These are phyloP conservation scores for Fusarium tupiense DNA, from an alignment of 2,329 filamentous ascomycete species.

Conservation along the genomic window DNA sequence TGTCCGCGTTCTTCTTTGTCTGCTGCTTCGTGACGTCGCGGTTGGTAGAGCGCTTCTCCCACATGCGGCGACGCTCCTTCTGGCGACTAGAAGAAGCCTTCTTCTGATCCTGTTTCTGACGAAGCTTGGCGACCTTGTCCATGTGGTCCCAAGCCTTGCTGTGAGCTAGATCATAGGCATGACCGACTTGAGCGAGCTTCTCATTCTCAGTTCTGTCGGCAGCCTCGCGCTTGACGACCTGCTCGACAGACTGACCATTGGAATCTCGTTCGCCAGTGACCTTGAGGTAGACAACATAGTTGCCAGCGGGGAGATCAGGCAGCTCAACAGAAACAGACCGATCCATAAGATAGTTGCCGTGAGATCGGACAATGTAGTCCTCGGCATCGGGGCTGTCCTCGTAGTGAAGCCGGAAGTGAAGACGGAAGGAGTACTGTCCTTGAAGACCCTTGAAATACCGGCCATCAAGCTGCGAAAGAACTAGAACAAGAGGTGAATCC, in stretches of 20 bases:
- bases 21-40: slow-evolving; percentile 55
- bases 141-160: slow-evolving; percentile 64
- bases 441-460: slow-evolving; percentile 70
- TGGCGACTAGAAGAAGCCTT: slow-evolving; percentile 59
- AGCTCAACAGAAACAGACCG: slow-evolving; percentile 69
- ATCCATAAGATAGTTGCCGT: slow-evolving; percentile 67
- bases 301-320: slow-evolving; percentile 62
- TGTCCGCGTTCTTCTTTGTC: slow-evolving; percentile 51
- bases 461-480: slow-evolving; percentile 69
- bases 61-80: slow-evolving; percentile 58
- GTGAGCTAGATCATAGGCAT: slow-evolving; percentile 69
- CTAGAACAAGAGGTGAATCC: slow-evolving; percentile 66
- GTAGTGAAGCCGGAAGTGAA: slow-evolving; percentile 62
- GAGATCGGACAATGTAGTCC: slow-evolving; percentile 68
- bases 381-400: slow-evolving; percentile 61
- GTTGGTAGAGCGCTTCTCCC: slow-evolving; percentile 59
- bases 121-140: slow-evolving; percentile 59
- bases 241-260: slow-evolving; percentile 58
- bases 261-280: slow-evolving; percentile 61
- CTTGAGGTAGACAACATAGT: slow-evolving; percentile 67
- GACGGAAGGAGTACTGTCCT: slow-evolving; percentile 65
- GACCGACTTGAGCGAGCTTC: slow-evolving; percentile 67
- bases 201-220: slow-evolving; percentile 60
- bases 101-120: slow-evolving; percentile 59
- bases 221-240: slow-evolving; percentile 65